phyloP scores from a whole-genome alignment of 805 yeast genomes.

The Ogataea zsoltii region DNA sequence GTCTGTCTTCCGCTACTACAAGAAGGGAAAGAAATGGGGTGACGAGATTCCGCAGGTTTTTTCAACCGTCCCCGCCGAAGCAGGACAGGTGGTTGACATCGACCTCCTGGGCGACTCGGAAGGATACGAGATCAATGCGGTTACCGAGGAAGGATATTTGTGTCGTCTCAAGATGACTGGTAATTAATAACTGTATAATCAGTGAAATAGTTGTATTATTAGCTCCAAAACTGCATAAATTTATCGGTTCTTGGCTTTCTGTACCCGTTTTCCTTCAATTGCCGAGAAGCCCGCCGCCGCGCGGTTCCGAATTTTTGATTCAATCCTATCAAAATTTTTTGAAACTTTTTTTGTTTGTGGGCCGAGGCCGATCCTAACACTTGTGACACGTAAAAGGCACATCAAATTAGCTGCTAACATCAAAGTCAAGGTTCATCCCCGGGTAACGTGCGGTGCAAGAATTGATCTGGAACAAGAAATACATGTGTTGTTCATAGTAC shows the following conservation, averaged over 20 bases:
- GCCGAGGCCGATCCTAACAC: neutral
- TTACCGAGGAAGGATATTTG: constrained; percentile 2
- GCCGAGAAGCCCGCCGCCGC: neutral
- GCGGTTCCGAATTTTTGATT: neutral
- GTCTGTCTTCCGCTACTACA: constrained; percentile 19
- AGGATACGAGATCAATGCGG: constrained; percentile 4
- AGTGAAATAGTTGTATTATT: neutral
- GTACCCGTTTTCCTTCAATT: constrained; percentile 1
- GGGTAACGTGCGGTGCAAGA: too few species aligned
- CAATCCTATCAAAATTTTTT: neutral
- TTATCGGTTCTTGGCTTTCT: too few species aligned
- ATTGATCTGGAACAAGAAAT: too few species aligned
- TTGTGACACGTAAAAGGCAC: neutral
- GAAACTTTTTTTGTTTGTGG: neutral
- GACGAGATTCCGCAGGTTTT: constrained; percentile 3
- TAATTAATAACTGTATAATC: neutral
- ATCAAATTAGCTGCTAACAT: too few species aligned
- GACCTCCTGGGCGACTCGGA: neutral
- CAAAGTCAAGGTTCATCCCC: too few species aligned
- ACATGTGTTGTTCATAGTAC: too few species aligned
- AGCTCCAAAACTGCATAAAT: too few species aligned
- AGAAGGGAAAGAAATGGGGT: constrained; percentile 26
- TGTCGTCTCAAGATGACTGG: neutral
- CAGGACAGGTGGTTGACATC: neutral
- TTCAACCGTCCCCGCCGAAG: neutral